Percentiles rank a stretch among this genome's conserved stretches.
Conservation (phyloP, 495 filamentous ascomycete species). For the Neurospora sp. region DNA sequence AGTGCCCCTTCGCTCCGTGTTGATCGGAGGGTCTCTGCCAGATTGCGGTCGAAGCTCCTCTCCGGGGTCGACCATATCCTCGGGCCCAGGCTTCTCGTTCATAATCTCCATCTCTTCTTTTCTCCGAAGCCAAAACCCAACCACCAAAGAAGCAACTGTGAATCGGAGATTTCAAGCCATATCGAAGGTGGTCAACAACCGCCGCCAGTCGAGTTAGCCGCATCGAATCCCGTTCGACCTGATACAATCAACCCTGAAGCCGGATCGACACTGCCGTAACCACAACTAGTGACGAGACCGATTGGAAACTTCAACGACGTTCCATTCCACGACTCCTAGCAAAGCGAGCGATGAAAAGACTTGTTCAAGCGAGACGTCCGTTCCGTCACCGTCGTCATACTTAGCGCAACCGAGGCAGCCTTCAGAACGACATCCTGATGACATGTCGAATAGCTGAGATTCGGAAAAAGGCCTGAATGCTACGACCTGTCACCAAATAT, state of each 20-base stretch:
- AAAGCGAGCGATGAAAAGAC: neutral
- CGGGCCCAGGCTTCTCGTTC: neutral
- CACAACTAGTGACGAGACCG: neutral
- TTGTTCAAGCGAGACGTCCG: neutral
- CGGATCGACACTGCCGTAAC: neutral
- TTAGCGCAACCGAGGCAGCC: neutral
- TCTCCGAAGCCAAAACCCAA: neutral
- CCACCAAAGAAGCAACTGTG: neutral
- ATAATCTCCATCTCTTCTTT: neutral
- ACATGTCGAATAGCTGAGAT: neutral
- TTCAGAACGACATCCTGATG: neutral
- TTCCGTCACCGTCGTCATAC: neutral
- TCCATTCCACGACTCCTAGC: neutral
- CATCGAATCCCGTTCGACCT: neutral
- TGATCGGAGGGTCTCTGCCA: neutral
- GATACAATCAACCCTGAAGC: neutral
- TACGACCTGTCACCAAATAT: neutral
- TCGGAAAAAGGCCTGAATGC: neutral
- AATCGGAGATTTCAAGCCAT: neutral
- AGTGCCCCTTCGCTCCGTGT: neutral
- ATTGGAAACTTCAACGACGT: neutral
- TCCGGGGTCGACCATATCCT: neutral
- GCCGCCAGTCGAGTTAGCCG: neutral
- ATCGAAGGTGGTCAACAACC: neutral
- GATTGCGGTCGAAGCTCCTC: neutral